Percentiles rank a stretch among this genome's conserved stretches.
Conservation (phyloP, 345 rosid species). For the Jatropha curcas region DNA sequence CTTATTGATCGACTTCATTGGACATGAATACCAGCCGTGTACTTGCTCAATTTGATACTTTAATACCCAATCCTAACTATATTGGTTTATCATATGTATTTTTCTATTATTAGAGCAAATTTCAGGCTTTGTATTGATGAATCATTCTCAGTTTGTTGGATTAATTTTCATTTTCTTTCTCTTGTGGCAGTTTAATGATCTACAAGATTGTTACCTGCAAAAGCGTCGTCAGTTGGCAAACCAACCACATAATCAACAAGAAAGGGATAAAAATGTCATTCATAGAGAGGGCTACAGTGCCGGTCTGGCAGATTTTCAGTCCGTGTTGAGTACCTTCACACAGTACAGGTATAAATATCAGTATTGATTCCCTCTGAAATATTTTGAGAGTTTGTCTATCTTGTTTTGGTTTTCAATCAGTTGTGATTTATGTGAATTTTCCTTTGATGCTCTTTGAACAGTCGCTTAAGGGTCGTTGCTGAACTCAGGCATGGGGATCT, state of each 20-base stretch:
- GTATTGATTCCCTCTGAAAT: background rate
- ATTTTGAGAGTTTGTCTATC: background rate
- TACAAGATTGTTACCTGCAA: slow-evolving; percentile 95
- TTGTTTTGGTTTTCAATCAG: slow-evolving; percentile 8
- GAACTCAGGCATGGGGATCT: slow-evolving; percentile 92
- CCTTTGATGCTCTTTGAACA: slow-evolving; percentile 33
- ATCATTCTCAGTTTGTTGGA: background rate
- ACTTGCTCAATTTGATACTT: background rate
- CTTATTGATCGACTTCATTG: background rate
- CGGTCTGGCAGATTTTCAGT: slow-evolving; percentile 91
- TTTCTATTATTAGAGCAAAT: background rate
- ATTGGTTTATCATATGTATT: background rate
- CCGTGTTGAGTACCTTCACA: slow-evolving; percentile 79
- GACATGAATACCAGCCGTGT: background rate
- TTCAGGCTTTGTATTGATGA: background rate
- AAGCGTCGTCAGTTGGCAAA: slow-evolving; percentile 78
- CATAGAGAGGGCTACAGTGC: slow-evolving; percentile 76
- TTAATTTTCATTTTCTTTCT: slow-evolving; percentile 10
- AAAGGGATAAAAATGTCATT: slow-evolving; percentile 59
- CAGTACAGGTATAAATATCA: slow-evolving; percentile 68
- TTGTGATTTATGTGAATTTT: slow-evolving; percentile 10
- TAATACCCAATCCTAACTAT: background rate
- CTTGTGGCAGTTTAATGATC: slow-evolving; percentile 71
- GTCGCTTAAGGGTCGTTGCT: slow-evolving; percentile 95
- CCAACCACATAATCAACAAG: slow-evolving; percentile 56